Evolutionary conservation across 2,329 filamentous ascomycete genomes (phyloP).

Genomic region (Aspergillus arachidicola): DNA sequence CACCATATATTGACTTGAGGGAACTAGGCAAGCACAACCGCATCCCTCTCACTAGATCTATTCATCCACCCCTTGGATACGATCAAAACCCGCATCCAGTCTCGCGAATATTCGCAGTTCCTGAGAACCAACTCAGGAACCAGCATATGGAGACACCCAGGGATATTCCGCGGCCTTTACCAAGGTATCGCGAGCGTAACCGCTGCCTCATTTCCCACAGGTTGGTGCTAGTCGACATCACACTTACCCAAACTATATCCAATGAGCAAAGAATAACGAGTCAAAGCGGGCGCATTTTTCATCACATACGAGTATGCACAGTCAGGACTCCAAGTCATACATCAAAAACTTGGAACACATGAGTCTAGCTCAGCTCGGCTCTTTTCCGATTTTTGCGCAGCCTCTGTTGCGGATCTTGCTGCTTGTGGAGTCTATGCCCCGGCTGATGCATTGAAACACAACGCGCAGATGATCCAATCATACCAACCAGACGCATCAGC

Average conservation of each 20-base stretch:
- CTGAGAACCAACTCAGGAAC: not conserved
- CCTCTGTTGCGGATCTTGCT: not conserved
- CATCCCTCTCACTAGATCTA: not conserved
- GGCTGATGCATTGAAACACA: not conserved
- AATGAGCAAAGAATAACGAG: not conserved
- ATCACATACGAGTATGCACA: not conserved
- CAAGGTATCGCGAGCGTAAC: not conserved
- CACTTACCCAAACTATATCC: no score
- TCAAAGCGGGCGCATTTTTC: not conserved
- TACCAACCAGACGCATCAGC: not conserved
- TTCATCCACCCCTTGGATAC: not conserved
- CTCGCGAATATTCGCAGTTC: conserved; percentile 2
- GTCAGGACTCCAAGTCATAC: not conserved
- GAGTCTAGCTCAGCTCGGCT: not conserved
- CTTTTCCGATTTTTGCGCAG: not conserved
- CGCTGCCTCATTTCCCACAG: not conserved
- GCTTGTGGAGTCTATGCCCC: not conserved
- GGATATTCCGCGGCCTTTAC: conserved; percentile 3
- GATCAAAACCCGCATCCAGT: conserved; percentile 1
- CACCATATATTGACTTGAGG: not conserved
- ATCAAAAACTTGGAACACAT: not conserved
- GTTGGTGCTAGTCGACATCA: not conserved
- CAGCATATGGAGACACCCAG: not conserved
- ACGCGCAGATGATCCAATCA: conserved; percentile 2
- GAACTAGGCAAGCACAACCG: not conserved